phyloP scores from a whole-genome alignment of 108 stramenopile genomes.

The Nitzschia putrida region DNA sequence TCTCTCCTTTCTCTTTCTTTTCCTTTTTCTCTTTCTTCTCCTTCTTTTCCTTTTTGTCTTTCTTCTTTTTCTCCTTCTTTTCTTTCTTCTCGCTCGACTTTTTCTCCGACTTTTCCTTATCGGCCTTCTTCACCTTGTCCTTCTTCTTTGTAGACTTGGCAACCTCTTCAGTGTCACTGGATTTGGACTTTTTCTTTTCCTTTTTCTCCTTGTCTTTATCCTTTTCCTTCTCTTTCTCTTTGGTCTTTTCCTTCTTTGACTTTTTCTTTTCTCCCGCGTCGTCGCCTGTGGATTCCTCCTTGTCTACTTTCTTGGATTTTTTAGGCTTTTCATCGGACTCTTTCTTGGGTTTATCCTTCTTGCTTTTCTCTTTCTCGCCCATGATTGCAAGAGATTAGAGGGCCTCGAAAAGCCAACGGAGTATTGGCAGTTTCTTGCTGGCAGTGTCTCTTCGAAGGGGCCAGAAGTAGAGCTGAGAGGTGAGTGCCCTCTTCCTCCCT shows the following conservation, averaged over 20 bases:
- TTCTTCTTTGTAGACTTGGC: slow-evolving; percentile 2
- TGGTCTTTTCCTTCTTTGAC: background rate
- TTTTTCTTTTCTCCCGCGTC: slow-evolving; percentile 3
- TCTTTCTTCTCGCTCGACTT: background rate
- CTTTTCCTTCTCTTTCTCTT: background rate
- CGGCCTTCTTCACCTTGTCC: slow-evolving; percentile 4
- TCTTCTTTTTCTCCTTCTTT: slow-evolving; percentile 9
- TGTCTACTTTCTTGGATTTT: slow-evolving; percentile 7
- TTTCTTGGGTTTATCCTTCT: background rate
- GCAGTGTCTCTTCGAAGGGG: too few relatives aligned
- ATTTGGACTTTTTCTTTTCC: slow-evolving; percentile 6
- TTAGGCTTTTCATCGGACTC: slow-evolving; percentile 8
- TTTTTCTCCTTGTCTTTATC: background rate
- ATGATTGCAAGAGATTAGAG: background rate
- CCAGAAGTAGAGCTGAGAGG: too few relatives aligned
- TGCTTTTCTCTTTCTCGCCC: slow-evolving; percentile 14
- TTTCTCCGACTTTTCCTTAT: slow-evolving; percentile 9
- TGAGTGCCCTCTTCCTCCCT: too few relatives aligned
- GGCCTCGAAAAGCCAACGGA: too few relatives aligned
- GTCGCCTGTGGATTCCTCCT: slow-evolving; percentile 4
- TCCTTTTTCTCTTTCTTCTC: background rate
- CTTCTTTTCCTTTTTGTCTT: slow-evolving; percentile 3
- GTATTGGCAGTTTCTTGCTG: too few relatives aligned
- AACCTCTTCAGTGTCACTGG: background rate
- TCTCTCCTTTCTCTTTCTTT: slow-evolving; percentile 8